Evolutionary conservation across 768 basidiomycete species (phyloP).

Genomic region (Lactarius deliciosus): DNA sequence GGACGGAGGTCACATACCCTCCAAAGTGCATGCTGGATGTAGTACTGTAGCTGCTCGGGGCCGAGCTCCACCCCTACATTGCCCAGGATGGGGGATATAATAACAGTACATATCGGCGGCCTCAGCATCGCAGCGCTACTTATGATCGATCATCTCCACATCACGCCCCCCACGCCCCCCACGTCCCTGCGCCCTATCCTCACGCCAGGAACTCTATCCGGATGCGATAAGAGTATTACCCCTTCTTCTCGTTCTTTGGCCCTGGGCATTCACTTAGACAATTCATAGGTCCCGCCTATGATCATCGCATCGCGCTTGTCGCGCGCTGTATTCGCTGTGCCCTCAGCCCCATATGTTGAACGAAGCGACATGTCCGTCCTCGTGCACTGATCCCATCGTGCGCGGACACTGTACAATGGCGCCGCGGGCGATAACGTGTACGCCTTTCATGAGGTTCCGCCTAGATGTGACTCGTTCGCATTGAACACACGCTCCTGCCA

Average conservation of each 20-base stretch:
- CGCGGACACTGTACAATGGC: neutral
- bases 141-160: neutral
- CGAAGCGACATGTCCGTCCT: neutral
- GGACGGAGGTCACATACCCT: neutral
- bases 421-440: neutral
- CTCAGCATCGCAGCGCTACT: neutral
- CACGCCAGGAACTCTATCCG: neutral
- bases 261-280: neutral
- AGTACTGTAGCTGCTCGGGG: neutral
- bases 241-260: neutral
- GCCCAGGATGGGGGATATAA: too few species aligned
- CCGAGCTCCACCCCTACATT: neutral
- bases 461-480: neutral
- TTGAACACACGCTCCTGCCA: neutral
- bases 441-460: neutral
- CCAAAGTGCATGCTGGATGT: neutral
- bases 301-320: neutral
- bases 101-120: neutral
- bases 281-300: neutral
- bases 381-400: neutral
- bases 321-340: neutral
- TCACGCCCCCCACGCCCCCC: neutral
- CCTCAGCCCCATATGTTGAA: neutral
- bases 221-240: too few species aligned
- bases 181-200: neutral